Evolutionary conservation across 345 rosid species (phyloP), one percentile per base, ranked within the genome.

Genomic region (Hevea brasiliensis): DNA sequence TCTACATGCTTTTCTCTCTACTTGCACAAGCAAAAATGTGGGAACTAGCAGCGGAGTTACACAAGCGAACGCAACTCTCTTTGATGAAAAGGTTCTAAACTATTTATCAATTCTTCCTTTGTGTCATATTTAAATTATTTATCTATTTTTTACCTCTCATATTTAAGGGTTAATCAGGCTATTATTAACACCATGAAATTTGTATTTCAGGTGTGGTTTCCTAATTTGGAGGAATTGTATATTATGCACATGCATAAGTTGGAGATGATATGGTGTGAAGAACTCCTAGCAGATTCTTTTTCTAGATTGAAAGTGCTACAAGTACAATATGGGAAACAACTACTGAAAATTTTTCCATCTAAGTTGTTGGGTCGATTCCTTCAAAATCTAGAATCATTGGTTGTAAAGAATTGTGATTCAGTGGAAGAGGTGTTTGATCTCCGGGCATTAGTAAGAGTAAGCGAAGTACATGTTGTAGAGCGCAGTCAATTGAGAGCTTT

Each of bases 181-280:
- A 41, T 41, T 9, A 41, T 6, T 32, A 11, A 63, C 44, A 63
- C 17, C n/a, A n/a, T 7, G 21, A 2, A 32, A n/a, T 55, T 59
- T 7, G 5, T 45, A 14, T 5, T 26, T 37, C 76, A 82, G 81
- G 76, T 74, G 15, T 48, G 65, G 41, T 66, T 79, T 59, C 77
- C 83, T 48, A 62, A 26, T 37, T 29, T 79, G 61, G 80, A 82
- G 58, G n/a, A 29, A 20, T 2, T 82, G 24, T 3, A 1, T 26
- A 68, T 82, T 29, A 14, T n/a, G n/a, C 0, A 61, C 24, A 29
- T 83, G 73, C 23, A 63, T 53, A 77, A 41, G 41, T 57, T 76
- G 72, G 71, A 24, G 50, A 62, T 48, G 66, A 47, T 79, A 68
- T 77, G 83, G 77, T 8, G 53, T 10, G 6, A 60, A 41, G 72